These are phyloP conservation scores for Hyphochytrium catenoides DNA, from an alignment of 352 stramenopile species.

Conservation along the genomic window DNA sequence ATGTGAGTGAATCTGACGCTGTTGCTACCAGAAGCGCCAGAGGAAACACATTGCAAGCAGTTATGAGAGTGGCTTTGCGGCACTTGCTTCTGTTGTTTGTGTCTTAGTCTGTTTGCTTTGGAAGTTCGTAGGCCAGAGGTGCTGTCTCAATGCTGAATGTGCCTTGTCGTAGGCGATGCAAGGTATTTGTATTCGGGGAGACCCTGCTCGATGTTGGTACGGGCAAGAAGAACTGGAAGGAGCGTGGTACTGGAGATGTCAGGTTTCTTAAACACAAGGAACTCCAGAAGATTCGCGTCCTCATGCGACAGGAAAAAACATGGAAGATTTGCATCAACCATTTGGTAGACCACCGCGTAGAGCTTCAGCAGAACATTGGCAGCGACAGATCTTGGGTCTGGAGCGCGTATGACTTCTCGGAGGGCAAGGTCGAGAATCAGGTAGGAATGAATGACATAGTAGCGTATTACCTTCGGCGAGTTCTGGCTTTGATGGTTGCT, in stretches of 20 bases:
- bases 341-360: constrained; percentile 82
- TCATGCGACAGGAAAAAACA: constrained; percentile 98
- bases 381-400: constrained; percentile 92
- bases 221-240: constrained; percentile 90
- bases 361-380: constrained; percentile 84
- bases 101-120: too few species aligned
- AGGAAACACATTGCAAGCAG: too few species aligned
- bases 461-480: constrained; percentile 2
- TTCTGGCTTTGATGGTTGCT: not conserved
- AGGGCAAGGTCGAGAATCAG: constrained; percentile 69
- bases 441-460: constrained; percentile 2
- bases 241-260: constrained; percentile 85
- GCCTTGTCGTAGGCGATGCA: constrained; percentile 46
- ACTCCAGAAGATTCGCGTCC: constrained; percentile 69
- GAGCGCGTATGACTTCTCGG: constrained; percentile 91
- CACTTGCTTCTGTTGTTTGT: too few species aligned
- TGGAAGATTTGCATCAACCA: constrained; percentile 98
- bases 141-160: constrained; percentile 4
- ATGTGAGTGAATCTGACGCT: constrained; percentile 47
- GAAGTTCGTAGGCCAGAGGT: too few species aligned
- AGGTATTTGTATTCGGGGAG: constrained; percentile 91
- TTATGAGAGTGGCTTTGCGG: too few species aligned
- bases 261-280: constrained; percentile 93
- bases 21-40: too few species aligned
- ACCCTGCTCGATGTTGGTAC: constrained; percentile 91